Evolutionary conservation across 257 asterid genomes (phyloP).

Genomic region (Solanum megistacrolobum): DNA sequence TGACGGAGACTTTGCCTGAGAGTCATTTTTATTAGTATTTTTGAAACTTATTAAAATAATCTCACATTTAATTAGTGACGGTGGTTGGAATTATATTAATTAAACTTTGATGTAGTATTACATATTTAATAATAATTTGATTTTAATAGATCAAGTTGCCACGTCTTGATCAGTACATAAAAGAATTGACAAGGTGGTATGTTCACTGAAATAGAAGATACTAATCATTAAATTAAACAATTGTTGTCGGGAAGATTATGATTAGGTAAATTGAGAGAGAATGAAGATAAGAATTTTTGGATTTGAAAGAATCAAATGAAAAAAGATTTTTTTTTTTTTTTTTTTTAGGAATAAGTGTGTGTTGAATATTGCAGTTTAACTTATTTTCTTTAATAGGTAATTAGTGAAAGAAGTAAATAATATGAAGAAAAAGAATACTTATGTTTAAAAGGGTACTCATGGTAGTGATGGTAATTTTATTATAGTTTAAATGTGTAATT

Average conservation of each 20-base stretch:
- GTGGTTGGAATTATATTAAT: not conserved
- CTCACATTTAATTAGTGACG: not conserved
- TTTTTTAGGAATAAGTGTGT: not conserved
- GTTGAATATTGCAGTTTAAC: not conserved
- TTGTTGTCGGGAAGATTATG: not conserved
- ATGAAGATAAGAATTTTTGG: not conserved
- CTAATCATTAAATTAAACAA: not conserved
- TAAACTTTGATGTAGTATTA: not conserved
- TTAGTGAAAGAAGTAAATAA: not conserved
- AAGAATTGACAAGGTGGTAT: not conserved
- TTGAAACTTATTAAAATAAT: not conserved
- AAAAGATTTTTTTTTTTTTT: too few relatives aligned
- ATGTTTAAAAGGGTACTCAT: not conserved
- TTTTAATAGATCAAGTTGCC: not conserved
- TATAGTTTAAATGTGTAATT: not conserved
- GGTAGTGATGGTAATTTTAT: not conserved
- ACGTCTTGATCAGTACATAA: slow-evolving; percentile 6
- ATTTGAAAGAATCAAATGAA: not conserved
- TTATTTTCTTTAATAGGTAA: not conserved
- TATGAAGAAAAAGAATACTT: not conserved
- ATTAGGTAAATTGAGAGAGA: not conserved
- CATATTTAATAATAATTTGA: not conserved
- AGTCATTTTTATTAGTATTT: not conserved
- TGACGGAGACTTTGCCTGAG: not conserved
- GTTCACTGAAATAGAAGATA: not conserved